Evolutionary conservation across 148 eudicot genomes (phyloP).

Genomic region (Talinum fruticosum): DNA sequence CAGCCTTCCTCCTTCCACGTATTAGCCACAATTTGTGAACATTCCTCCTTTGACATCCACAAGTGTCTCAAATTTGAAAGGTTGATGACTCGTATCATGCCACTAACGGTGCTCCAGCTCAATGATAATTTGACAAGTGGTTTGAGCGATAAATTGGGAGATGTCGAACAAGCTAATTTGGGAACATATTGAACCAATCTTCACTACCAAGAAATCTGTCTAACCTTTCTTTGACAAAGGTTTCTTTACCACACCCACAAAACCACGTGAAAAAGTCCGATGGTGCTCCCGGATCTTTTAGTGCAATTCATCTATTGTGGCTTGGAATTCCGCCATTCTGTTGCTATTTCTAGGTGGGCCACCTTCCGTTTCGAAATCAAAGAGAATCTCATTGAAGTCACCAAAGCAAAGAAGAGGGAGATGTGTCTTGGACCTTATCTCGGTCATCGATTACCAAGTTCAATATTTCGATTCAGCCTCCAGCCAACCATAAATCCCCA

Average conservation of each 20-base stretch:
- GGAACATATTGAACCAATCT: not conserved
- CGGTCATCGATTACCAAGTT: not conserved
- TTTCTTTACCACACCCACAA: not conserved
- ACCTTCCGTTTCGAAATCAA: not conserved
- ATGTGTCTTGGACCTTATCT: not conserved
- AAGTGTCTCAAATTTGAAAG: not conserved
- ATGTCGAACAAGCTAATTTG: not conserved
- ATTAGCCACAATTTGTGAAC: not conserved
- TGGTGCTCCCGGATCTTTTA: not conserved
- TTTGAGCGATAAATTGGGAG: not conserved
- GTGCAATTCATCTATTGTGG: not conserved
- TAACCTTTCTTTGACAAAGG: not conserved
- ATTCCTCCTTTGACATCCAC: not conserved
- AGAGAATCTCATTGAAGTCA: constrained; percentile 1
- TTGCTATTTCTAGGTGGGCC: not conserved
- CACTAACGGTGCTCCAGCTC: not conserved
- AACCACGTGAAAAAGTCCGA: not conserved
- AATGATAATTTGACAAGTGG: not conserved
- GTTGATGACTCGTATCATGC: not conserved
- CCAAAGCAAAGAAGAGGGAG: not conserved
- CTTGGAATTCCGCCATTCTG: not conserved
- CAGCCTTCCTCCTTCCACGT: not conserved
- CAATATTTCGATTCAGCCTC: not conserved
- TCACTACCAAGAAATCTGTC: not conserved
- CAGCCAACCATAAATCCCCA: not conserved